These are phyloP conservation scores for Alternaria angustiovoidea DNA, from an alignment of 2,329 filamentous ascomycete species.

Conservation along the genomic window DNA sequence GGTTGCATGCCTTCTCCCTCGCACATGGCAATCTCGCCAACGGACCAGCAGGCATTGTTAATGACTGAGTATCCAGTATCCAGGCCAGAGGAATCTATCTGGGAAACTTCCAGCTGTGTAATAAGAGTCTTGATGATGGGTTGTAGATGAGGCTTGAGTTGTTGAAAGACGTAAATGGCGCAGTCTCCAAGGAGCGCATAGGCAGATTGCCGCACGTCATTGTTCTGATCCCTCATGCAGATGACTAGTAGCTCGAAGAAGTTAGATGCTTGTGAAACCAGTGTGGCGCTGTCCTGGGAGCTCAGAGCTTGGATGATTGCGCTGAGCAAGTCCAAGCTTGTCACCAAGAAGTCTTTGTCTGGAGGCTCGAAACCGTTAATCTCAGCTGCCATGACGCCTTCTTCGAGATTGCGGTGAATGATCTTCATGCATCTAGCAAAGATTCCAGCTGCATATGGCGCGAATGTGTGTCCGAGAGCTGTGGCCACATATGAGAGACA, in stretches of 20 bases:
- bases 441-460: conserved; percentile 84
- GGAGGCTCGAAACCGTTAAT: conserved; percentile 77
- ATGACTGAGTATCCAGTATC: conserved; percentile 90
- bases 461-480: conserved; percentile 81
- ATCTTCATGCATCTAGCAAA: conserved; percentile 89
- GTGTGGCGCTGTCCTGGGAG: conserved; percentile 73
- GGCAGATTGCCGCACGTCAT: conserved; percentile 94
- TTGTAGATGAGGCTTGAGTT: conserved; percentile 77
- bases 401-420: conserved; percentile 89
- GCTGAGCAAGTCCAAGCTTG: conserved; percentile 90
- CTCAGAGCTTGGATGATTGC: conserved; percentile 91
- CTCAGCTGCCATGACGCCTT: conserved; percentile 73
- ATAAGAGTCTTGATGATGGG: conserved; percentile 83
- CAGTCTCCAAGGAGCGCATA: conserved; percentile 95
- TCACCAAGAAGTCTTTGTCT: conserved; percentile 97
- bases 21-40: conserved; percentile 88
- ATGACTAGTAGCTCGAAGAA: conserved; percentile 91
- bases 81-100: conserved; percentile 77
- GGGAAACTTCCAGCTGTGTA: conserved; percentile 78
- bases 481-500: conserved; percentile 94
- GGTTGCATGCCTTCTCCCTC: conserved; percentile 75
- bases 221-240: conserved; percentile 89
- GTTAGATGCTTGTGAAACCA: conserved; percentile 77
- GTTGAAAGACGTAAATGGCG: conserved; percentile 87
- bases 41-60: conserved; percentile 98